Conservation (phyloP, 2,329 filamentous ascomycete genomes). For the Fusarium paranaense region DNA sequence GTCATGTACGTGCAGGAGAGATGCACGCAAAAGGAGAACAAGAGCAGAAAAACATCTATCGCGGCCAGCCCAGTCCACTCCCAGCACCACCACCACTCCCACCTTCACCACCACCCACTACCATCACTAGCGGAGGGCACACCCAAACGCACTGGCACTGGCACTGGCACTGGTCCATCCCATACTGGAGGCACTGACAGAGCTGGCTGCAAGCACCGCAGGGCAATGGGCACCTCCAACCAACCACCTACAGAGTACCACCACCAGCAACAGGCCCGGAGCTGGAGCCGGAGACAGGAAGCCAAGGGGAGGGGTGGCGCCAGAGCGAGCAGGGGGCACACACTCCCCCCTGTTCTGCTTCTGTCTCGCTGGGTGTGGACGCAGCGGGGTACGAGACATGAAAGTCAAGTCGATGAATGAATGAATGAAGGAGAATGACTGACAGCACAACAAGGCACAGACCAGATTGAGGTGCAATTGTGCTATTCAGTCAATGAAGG, state of each 20-base stretch:
- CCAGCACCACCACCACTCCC: constrained; percentile 3
- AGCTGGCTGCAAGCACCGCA: constrained; percentile 10
- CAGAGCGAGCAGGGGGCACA: constrained; percentile 21
- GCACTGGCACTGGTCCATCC: neutral
- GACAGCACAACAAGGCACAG: constrained; percentile 23
- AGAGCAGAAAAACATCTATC: neutral
- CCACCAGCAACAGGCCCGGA: constrained; percentile 36
- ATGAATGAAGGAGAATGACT: constrained; percentile 12
- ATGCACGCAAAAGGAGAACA: neutral
- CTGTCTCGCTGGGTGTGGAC: constrained; percentile 14
- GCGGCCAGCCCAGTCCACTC: constrained; percentile 10
- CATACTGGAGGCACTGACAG: constrained; percentile 16
- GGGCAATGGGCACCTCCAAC: neutral
- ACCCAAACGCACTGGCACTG: constrained; percentile 22
- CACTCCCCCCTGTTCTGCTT: neutral
- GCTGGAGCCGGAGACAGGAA: constrained; percentile 40
- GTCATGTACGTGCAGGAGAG: neutral
- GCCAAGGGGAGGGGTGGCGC: constrained; percentile 34
- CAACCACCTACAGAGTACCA: constrained; percentile 3
- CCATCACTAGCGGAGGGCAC: constrained; percentile 20
- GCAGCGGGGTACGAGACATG: constrained; percentile 24
- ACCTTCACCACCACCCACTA: neutral
- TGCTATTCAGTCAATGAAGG: constrained; percentile 14
- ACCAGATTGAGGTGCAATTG: constrained; percentile 26
- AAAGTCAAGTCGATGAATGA: neutral